Evolutionary conservation across 1,284 basidiomycete genomes (phyloP).

Genomic region (Tetrapyrgos nigripes): DNA sequence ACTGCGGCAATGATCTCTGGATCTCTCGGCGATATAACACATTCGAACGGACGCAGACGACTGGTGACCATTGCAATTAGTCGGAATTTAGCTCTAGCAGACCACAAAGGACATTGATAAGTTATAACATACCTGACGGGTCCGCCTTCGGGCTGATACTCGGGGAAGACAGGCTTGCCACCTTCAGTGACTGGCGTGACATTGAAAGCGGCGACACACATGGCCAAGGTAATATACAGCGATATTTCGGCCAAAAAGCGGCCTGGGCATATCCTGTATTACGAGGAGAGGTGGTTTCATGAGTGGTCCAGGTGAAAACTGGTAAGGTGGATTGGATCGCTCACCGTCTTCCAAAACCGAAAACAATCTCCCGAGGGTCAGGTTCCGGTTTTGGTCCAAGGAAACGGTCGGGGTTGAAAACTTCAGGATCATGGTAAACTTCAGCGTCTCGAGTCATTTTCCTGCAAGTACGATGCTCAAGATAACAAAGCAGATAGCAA

Average conservation of each 20-base stretch:
- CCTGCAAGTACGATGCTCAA: conserved; percentile 21
- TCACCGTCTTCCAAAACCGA: conserved; percentile 29
- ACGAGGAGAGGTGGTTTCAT: no score
- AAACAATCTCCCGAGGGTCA: conserved; percentile 20
- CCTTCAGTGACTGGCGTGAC: not conserved
- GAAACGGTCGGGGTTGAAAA: conserved; percentile 27
- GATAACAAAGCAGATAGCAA: not conserved
- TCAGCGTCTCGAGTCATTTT: conserved; percentile 22
- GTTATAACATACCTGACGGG: not conserved
- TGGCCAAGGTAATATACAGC: not conserved
- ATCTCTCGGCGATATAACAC: not conserved
- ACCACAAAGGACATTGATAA: not conserved
- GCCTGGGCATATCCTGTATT: conserved; percentile 1
- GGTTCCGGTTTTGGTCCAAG: conserved; percentile 6
- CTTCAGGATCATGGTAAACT: conserved; percentile 22
- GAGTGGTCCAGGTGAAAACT: not conserved
- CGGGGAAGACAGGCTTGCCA: not conserved
- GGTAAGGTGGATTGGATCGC: not conserved
- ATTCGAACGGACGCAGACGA: not conserved
- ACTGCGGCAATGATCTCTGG: not conserved
- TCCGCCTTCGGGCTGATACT: not conserved
- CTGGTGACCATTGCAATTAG: not conserved
- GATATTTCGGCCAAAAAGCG: conserved; percentile 1
- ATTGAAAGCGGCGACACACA: not conserved
- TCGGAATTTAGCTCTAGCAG: not conserved